Base-by-base conservation (phyloP, 83 land plant genomes). In the Diphasiastrum complanatum region DNA sequence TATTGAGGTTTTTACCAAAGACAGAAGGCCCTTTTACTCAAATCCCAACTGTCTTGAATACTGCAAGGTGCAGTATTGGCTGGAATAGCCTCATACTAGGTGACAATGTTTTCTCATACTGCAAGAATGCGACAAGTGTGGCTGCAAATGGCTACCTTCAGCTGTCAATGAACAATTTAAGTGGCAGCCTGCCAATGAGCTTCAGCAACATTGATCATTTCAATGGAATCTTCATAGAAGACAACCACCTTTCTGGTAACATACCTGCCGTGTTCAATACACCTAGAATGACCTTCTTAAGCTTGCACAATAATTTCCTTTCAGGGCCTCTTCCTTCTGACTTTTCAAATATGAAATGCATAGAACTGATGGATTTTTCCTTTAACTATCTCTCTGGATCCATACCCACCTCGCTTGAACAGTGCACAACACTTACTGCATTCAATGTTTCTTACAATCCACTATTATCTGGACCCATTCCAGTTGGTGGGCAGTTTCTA, bases 261-360 rank as follows among this genome's bases (percentile, higher is more conserved):
- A 45, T 83, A 10, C 86, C 86, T 2, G 75, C 35, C 79, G 10
- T 67, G 80, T 1, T 58, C 51, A 16, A 50, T 75, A 0, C 80
- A 80, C 16, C 14, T 55, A 5, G 20, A 79, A 33, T 78, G 78
- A 14, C 69, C 45, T 22, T 53, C 80, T 14, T 69, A 68, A 4
- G 28, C 14, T 70, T 85, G 12, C 34, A 66, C 66, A 70, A 73
- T 4, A 85, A 81, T 54, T 26, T 33, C 30, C 45, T 85, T n/a
- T 49, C 45, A 6, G 88, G 89, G 3, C 28, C 56, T 3, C 79
- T 87, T 38, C 89, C 93, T 25, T 12, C 40, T 4, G 79, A 77
- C n/a, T 71, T 87, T 26, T 74, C 72, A 4, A 43, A 69, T 46
- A 79, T 82, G 37, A 16, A 26, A 1, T 45, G 30, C 1, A 57